Base-by-base conservation (phyloP, 129 eudicot species). In the Centaurea solstitialis region DNA sequence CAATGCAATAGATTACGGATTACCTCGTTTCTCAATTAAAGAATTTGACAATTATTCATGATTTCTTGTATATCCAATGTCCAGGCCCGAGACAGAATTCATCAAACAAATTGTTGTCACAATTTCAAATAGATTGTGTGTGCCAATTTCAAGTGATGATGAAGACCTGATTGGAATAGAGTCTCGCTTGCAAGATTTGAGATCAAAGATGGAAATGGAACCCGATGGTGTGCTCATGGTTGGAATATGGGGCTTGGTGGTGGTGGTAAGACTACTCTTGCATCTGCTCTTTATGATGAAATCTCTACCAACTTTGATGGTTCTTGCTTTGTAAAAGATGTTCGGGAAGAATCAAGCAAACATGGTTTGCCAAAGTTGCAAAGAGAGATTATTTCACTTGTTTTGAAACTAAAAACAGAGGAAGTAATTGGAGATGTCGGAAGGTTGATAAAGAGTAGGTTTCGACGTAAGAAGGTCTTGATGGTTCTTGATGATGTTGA, bases 401-500 rank as follows among this genome's bases (percentile, higher is more conserved):
- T 80, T 68, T 69, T 73, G 20, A 73, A 61, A 53, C 53, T 1
- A 43, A 43, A 57, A 9, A 2, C 5, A 72, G 53, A 26, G 22
- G 22, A n/a, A n/a, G 47, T 33, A 53, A 33, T 22, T 33, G 74
- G 13, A 37, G 74, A 43, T 43, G 53, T 43, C 66, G 73, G 50
- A 39, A 30, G 30, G 18, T 30, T 21, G 40, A 43, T 38, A 66
- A 69, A 15, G 18, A 26, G 23, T 61, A 82, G 65, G 72, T 35
- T 82, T 11, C 30, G 62, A 2, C 67, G 40, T 22, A 70, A 41
- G 38, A 82, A 38, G 41, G 78, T 80, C 2, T 11, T 80, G 5
- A 23, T 80, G 62, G 73, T 80, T 72, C 83, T 80, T 57, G 83
- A 80, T 72, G 83, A 80, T 61, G 77, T 79, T 9, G 71, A 79